Evolutionary conservation across 2,329 filamentous ascomycete species (phyloP), one percentile per base, ranked within the genome.

Genomic region (Cryphonectria carpinicola): DNA sequence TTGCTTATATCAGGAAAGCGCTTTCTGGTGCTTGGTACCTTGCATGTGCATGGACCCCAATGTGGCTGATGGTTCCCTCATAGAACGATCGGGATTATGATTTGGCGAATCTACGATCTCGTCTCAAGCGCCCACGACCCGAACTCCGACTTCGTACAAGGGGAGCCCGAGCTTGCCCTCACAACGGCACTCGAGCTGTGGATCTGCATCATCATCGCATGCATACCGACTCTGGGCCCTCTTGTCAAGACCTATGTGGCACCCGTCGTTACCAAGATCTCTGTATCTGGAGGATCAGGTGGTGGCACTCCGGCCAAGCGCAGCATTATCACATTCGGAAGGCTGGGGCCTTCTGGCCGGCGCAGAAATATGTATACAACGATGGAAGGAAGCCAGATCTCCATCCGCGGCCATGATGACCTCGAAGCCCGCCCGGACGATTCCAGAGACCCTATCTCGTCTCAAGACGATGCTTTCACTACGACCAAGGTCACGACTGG

Each of bases 171-270:
- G 28, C 64, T 56, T 58, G 64, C 64, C 35, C 64, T 66, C 22
- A 66, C 64, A 17, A 66, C 64, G 0, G 54, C 64, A 4, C 65
- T 67, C 17, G 52, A 67, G 52, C 22, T 60, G 35, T 67, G 65
- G 52, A 67, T 67, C 3, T 41, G 52, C n/a, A 56, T 67, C 17
- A 60, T 67, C 11, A 56, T 67, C n/a, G 65, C 65, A 25, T 67
- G 49, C 65, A 60, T 67, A 7, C 65, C 52, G 28, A 67, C 65
- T 17, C 10, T 66, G 37, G 65, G 35, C 8, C 65, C 65, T 28
- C 32, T 60, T 6, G 25, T 60, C 65, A 56, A 58, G 32, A 60
- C 37, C 25, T 67, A 60, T 25, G 28, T 67, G 39, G 19, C 52
- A 32, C 65, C 65, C 4, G 17, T 67, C 11, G n/a, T 56, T 8